A percentile compares a stretch with the other conserved stretches of the same genome.
phyloP scores from a whole-genome alignment of 1,284 basidiomycete species.

The Agaricales sp. region DNA sequence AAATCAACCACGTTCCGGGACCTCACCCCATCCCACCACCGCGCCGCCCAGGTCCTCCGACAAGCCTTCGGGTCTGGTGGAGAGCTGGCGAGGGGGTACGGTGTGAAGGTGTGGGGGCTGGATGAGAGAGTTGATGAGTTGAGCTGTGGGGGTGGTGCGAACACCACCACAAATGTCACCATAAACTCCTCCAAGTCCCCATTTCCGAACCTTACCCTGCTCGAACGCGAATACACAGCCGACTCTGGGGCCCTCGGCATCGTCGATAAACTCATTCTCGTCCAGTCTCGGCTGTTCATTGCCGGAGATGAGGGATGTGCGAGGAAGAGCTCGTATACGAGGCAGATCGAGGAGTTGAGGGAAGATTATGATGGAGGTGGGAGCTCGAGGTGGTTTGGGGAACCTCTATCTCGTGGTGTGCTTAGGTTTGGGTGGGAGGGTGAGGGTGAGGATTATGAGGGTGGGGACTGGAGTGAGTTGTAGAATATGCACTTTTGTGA shows the following conservation, averaged over 20 bases:
- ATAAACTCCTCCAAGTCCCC: too few species aligned
- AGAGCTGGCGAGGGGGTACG: conserved; percentile 18
- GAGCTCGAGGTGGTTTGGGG: neutral
- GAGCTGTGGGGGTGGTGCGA: conserved; percentile 4
- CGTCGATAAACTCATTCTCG: conserved; percentile 36
- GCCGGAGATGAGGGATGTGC: conserved; percentile 29
- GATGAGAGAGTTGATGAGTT: conserved; percentile 17
- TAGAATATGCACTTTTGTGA: too few species aligned
- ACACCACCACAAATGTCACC: too few species aligned
- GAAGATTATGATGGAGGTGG: neutral
- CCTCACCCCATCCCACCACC: conserved; percentile 23
- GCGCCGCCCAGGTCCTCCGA: conserved; percentile 29
- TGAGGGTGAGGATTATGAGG: too few species aligned
- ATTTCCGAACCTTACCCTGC: conserved; percentile 11
- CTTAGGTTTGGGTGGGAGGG: too few species aligned
- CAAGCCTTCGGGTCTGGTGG: conserved; percentile 30
- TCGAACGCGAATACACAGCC: conserved; percentile 23
- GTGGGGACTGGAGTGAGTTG: too few species aligned
- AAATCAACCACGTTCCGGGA: conserved; percentile 34
- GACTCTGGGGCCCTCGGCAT: conserved; percentile 38
- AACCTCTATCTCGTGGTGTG: too few species aligned
- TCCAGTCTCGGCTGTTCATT: conserved; percentile 33
- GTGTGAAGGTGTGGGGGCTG: conserved; percentile 29
- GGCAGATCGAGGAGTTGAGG: conserved; percentile 8
- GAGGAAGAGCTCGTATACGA: conserved; percentile 20